Conservation (phyloP, 495 filamentous ascomycete species). For the Oleoguttula mirabilis region DNA sequence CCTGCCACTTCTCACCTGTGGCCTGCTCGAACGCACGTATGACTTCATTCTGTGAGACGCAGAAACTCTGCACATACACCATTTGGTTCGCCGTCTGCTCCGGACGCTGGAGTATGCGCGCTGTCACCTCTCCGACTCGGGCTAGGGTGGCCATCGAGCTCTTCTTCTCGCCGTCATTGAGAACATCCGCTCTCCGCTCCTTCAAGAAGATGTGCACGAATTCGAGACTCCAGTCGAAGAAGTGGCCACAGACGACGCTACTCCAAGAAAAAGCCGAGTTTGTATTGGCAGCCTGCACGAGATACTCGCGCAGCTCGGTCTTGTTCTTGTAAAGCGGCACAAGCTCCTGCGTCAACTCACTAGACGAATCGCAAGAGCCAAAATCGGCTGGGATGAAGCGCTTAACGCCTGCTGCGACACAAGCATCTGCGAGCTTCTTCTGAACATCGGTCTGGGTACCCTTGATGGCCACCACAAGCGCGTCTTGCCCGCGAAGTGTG, state of each 20-base stretch:
- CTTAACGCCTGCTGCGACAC: constrained; percentile 29
- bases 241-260: constrained; percentile 35
- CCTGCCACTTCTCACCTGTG: constrained; percentile 32
- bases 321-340: constrained; percentile 35
- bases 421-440: constrained; percentile 28
- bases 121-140: constrained; percentile 32
- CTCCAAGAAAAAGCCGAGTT: constrained; percentile 37
- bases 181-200: constrained; percentile 35
- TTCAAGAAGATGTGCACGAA: constrained; percentile 37
- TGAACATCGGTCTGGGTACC: constrained; percentile 22
- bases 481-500: constrained; percentile 39
- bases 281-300: constrained; percentile 32
- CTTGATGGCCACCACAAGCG: constrained; percentile 32
- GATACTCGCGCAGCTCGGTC: constrained; percentile 34
- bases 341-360: constrained; percentile 25
- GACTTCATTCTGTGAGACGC: constrained; percentile 36
- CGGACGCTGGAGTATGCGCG: constrained; percentile 31
- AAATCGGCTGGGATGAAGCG: constrained; percentile 34
- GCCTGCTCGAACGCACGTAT: constrained; percentile 34
- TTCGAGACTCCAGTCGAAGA: constrained; percentile 40
- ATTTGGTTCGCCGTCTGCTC: constrained; percentile 36
- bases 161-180: constrained; percentile 32
- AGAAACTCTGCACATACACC: constrained; percentile 37
- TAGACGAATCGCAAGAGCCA: constrained; percentile 29
- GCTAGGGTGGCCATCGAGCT: constrained; percentile 34